phyloP scores from a whole-genome alignment of 2,329 filamentous ascomycete species.

The Endocalyx cinctus region DNA sequence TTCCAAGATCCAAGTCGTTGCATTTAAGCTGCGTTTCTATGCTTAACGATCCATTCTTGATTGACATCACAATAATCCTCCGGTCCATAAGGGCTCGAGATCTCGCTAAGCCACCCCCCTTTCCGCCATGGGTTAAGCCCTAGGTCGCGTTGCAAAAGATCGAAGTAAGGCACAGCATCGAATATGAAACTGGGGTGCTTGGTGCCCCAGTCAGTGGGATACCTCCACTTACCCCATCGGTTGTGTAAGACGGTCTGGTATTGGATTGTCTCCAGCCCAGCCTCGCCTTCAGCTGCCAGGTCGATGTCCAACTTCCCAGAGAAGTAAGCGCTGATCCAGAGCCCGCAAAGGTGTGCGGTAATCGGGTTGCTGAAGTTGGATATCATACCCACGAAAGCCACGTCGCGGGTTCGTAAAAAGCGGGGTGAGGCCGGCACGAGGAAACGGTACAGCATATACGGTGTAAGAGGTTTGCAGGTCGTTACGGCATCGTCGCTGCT shows the following conservation, averaged over 20 bases:
- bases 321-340: slow-evolving; percentile 57
- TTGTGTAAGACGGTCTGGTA: slow-evolving; percentile 59
- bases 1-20: too few species aligned
- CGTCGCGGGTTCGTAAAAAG: slow-evolving; percentile 33
- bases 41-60: slow-evolving; percentile 41
- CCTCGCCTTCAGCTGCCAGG: slow-evolving; percentile 19
- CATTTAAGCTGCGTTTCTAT: too few species aligned
- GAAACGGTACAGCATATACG: slow-evolving; percentile 42
- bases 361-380: slow-evolving; percentile 40
- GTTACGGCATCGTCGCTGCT: slow-evolving; percentile 16
- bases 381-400: slow-evolving; percentile 45
- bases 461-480: slow-evolving; percentile 21
- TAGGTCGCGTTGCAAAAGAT: slow-evolving; percentile 62
- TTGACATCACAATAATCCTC: slow-evolving; percentile 53
- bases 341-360: slow-evolving; percentile 41
- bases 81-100: slow-evolving; percentile 53
- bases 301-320: slow-evolving; percentile 24
- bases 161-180: slow-evolving; percentile 69
- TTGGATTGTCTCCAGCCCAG: slow-evolving; percentile 37
- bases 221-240: slow-evolving; percentile 66
- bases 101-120: slow-evolving; percentile 45
- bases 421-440: slow-evolving; percentile 36
- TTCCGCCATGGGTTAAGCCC: slow-evolving; percentile 55
- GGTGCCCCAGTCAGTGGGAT: slow-evolving; percentile 60
- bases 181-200: slow-evolving; percentile 68